Conservation (phyloP, 2,329 filamentous ascomycete species). For the Akanthomyces lecanii region DNA sequence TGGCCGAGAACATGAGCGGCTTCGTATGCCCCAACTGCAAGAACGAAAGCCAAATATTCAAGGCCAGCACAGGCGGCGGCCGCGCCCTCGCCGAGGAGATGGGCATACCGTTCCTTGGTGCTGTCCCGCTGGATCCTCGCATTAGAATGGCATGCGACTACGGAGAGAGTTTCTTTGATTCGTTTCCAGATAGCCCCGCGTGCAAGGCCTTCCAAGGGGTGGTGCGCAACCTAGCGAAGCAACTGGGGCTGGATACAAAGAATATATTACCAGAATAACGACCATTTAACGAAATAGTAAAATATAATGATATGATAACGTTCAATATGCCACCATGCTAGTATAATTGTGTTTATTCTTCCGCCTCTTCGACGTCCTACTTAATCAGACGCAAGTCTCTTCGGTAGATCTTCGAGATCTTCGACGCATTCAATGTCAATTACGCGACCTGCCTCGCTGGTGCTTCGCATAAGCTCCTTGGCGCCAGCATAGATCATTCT, state of each 20-base stretch:
- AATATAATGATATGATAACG: conserved; percentile 20
- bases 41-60: conserved; percentile 79
- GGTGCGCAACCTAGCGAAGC: conserved; percentile 64
- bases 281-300: conserved; percentile 12
- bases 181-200: conserved; percentile 88
- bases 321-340: not conserved
- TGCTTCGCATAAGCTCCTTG: conserved; percentile 92
- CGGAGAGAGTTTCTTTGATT: conserved; percentile 95
- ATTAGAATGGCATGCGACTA: conserved; percentile 97
- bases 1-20: conserved; percentile 97
- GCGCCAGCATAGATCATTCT: conserved; percentile 95
- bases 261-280: conserved; percentile 44
- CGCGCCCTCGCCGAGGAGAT: conserved; percentile 77
- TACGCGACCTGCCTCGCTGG: conserved; percentile 81
- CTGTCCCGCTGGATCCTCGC: conserved; percentile 85
- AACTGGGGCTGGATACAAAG: conserved; percentile 60
- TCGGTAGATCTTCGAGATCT: conserved; percentile 77
- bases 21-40: conserved; percentile 95
- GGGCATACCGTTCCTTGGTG: conserved; percentile 80
- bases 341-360: not conserved
- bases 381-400: conserved; percentile 44
- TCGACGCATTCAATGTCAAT: conserved; percentile 79
- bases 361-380: not conserved
- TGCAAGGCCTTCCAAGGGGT: conserved; percentile 77
- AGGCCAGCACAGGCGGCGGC: conserved; percentile 85